Evolutionary conservation across 352 stramenopile genomes (phyloP).

Genomic region (Elongisporangium senticosum): DNA sequence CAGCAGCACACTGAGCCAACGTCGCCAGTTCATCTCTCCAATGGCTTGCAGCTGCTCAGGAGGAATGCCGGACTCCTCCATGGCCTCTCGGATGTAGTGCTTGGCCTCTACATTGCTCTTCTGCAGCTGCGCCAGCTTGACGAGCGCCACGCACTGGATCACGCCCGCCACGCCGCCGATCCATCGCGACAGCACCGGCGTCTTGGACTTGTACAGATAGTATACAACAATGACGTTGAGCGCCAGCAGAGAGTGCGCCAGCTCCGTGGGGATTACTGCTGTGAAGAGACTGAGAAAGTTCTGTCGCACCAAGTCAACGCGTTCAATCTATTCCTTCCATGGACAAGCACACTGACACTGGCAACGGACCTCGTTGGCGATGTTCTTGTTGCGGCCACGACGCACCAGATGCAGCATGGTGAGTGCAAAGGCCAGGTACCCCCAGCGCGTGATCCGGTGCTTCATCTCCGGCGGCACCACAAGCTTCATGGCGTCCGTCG

Average conservation of each 20-base stretch:
- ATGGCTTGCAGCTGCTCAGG: constrained; percentile 22
- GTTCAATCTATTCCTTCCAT: not conserved
- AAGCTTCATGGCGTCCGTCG: constrained; percentile 1
- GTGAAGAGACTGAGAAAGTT: constrained; percentile 54
- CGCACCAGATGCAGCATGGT: constrained; percentile 35
- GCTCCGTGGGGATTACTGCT: constrained; percentile 48
- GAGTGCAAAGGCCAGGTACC: constrained; percentile 29
- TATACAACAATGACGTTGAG: constrained; percentile 41
- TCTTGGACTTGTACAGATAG: constrained; percentile 34
- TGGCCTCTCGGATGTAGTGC: constrained; percentile 30
- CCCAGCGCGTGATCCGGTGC: constrained; percentile 17
- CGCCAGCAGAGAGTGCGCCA: constrained; percentile 50
- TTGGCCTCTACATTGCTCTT: constrained; percentile 41
- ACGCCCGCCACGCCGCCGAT: constrained; percentile 38
- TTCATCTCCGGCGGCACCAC: constrained; percentile 1
- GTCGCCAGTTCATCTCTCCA: constrained; percentile 35
- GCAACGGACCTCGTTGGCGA: constrained; percentile 28
- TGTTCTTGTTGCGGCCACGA: constrained; percentile 37
- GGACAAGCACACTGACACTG: not conserved
- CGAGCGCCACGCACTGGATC: constrained; percentile 38
- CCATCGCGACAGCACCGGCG: constrained; percentile 37
- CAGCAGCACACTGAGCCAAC: constrained; percentile 55
- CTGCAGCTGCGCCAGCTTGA: constrained; percentile 37
- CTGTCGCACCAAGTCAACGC: constrained; percentile 8
- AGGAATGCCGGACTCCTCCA: constrained; percentile 30